Conservation (phyloP, 176 grass and related monocot genomes). For the Eleusine coracana region DNA sequence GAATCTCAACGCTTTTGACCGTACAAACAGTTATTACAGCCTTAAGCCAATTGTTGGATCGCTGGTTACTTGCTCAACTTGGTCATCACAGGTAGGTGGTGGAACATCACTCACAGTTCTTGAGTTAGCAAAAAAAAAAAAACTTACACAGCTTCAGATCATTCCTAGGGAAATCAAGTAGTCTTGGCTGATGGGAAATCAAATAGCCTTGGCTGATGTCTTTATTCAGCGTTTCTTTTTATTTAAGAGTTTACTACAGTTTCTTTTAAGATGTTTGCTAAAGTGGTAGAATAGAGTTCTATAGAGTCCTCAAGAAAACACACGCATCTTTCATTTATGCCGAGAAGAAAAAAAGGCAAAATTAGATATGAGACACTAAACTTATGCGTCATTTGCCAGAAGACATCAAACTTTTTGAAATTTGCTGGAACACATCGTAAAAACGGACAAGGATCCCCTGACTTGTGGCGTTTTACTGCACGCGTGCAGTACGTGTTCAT, state of each 20-base stretch:
- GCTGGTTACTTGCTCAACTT: not conserved
- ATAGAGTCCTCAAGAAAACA: not conserved
- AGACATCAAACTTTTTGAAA: too few relatives aligned
- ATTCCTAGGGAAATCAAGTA: not conserved
- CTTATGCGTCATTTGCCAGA: too few relatives aligned
- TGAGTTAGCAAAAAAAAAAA: not conserved
- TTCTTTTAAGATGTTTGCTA: not conserved
- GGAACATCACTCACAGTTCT: not conserved
- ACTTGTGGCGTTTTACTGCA: too few relatives aligned
- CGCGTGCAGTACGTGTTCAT: too few relatives aligned
- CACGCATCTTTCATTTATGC: not conserved
- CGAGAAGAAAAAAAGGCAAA: not conserved
- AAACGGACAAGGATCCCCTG: too few relatives aligned
- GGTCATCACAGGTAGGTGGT: slow-evolving; percentile 6
- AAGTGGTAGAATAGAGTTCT: not conserved
- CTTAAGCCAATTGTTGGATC: not conserved
- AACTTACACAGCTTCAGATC: not conserved
- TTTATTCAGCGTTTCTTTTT: not conserved
- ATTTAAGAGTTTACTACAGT: not conserved
- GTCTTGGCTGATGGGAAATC: not conserved
- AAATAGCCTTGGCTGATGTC: not conserved
- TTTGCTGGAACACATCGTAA: too few relatives aligned
- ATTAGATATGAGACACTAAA: too few relatives aligned
- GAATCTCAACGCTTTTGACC: slow-evolving; percentile 31
- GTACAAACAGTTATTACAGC: not conserved